Conservation (phyloP, 805 yeast genomes). For the Candida endomychidarum region DNA sequence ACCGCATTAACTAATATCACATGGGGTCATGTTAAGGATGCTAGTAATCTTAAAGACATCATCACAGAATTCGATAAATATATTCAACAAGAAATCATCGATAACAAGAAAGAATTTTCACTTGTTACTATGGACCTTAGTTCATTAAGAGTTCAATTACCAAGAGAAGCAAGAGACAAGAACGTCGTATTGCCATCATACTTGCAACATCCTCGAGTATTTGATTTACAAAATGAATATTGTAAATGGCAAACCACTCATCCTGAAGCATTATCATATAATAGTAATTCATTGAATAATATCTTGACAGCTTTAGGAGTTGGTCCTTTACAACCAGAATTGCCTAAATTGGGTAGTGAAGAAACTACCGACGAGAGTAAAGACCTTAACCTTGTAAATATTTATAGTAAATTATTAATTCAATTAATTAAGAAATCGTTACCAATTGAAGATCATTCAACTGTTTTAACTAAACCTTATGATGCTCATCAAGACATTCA, state of each 20-base stretch:
- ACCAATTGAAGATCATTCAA: slow-evolving; percentile 50
- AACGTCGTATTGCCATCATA: slow-evolving; percentile 69
- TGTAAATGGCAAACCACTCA: slow-evolving; percentile 63
- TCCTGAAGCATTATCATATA: slow-evolving; percentile 47
- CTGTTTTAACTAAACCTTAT: slow-evolving; percentile 68
- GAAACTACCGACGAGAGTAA: neutral
- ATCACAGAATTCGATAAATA: slow-evolving; percentile 51
- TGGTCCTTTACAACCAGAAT: slow-evolving; percentile 13
- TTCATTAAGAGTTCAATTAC: slow-evolving; percentile 74
- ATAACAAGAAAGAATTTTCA: slow-evolving; percentile 51
- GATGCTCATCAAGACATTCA: slow-evolving; percentile 74
- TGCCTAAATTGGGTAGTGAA: slow-evolving; percentile 1
- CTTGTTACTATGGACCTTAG: slow-evolving; percentile 67
- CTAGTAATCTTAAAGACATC: slow-evolving; percentile 64
- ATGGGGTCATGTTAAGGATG: slow-evolving; percentile 60
- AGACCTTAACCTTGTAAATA: slow-evolving; percentile 25
- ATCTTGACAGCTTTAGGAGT: slow-evolving; percentile 51
- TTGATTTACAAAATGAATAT: slow-evolving; percentile 75
- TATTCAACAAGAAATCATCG: slow-evolving; percentile 44
- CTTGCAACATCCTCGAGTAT: slow-evolving; percentile 71
- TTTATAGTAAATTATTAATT: slow-evolving; percentile 45
- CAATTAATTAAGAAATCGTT: slow-evolving; percentile 49
- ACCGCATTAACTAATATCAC: slow-evolving; percentile 52
- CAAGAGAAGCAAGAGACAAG: slow-evolving; percentile 79
- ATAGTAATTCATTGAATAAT: slow-evolving; percentile 36